These are phyloP conservation scores for Penicillium atrosanguineum DNA, from an alignment of 495 filamentous ascomycete genomes.

Conservation along the genomic window DNA sequence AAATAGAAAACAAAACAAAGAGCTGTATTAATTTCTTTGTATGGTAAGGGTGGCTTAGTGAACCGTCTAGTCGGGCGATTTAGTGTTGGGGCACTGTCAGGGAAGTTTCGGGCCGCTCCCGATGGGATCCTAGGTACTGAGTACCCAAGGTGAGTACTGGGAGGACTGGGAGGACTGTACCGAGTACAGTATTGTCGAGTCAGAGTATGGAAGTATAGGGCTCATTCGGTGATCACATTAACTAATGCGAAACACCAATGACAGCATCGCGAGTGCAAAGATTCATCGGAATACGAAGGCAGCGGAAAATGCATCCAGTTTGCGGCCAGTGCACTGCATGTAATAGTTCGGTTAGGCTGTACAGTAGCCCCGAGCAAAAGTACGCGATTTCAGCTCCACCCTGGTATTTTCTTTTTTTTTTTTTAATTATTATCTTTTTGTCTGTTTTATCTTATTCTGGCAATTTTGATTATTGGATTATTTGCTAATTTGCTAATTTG, in stretches of 20 bases:
- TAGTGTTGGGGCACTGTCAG: constrained; percentile 12
- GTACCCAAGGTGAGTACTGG: neutral
- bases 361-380: constrained; percentile 25
- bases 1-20: neutral
- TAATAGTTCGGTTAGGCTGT: constrained; percentile 32
- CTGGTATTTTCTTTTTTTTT: neutral
- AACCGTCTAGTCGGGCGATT: neutral
- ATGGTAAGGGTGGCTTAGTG: neutral
- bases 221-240: no score
- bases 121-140: constrained; percentile 8
- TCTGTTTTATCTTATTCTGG: no score
- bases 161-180: neutral
- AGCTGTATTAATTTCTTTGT: neutral
- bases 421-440: no score
- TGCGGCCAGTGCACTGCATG: constrained; percentile 34
- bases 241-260: no score
- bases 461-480: no score
- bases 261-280: no score
- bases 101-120: constrained; percentile 33
- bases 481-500: no score
- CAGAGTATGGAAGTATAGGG: neutral
- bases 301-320: constrained; percentile 32
- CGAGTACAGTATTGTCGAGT: neutral
- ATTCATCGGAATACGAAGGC: constrained; percentile 12
- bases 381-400: constrained; percentile 20